Base-by-base conservation (phyloP, 768 basidiomycete species). In the Pulveroboletus sp. region DNA sequence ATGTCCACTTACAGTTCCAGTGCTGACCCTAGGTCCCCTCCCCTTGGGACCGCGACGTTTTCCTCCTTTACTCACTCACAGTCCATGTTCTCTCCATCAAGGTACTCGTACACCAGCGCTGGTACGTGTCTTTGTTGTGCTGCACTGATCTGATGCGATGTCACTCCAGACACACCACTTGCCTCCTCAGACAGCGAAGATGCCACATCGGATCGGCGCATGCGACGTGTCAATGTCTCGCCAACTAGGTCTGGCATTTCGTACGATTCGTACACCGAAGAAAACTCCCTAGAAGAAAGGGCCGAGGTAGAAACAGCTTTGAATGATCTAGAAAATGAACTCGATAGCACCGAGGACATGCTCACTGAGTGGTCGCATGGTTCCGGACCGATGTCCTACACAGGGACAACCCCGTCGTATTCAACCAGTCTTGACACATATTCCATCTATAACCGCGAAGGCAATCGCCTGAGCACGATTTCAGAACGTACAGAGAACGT, bases 401-500 rank as follows among this genome's bases (percentile, higher is more conserved):
- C 69, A 1, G 69, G 65, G 3, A 61, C 68, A 27, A 59, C 64
- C 13, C 60, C 66, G 11, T 57, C 72, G n/a, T 58, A 65, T 49
- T 43, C 72, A 36, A 51, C 69, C 56, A 65, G 72, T 41, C 57
- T 78, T 47, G 67, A 69, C 55, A 68, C 76, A 1, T 73, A 68
- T 43, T 58, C 64, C 33, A 59, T 71, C 40, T 56, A 68, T 21
- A 69, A 72, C 40, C 70, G 75, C 13, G 73, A 72, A 39, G 78
- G 80, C 9, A 68, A 73, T 24, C 64, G 74, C 31, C 73, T 91
- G 17, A 91, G 89, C 61, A 84, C 79, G 3, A 92, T 92, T 51
- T 80, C 87, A 4, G 89, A 92, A 63, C 78, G 76, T 40, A 89
- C 86, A 1, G 89, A 92, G 67, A 81, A 85, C 30, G 71, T 73